Evolutionary conservation across 148 eudicot species (phyloP).

Genomic region (Camellia sinensis): DNA sequence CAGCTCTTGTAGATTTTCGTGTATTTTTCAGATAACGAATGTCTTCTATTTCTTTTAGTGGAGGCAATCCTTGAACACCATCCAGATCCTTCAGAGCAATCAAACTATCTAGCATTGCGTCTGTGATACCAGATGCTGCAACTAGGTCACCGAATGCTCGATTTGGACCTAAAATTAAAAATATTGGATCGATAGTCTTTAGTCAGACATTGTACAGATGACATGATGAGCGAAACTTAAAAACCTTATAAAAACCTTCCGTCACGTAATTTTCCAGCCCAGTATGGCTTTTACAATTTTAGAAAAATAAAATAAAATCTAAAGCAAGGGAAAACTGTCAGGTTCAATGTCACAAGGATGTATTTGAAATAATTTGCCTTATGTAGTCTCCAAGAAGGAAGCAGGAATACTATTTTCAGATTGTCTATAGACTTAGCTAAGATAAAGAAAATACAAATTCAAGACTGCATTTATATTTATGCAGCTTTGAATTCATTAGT

Average conservation of each 20-base stretch:
- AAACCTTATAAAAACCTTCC: neutral
- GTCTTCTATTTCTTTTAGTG: slow-evolving; percentile 76
- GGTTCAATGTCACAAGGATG: slow-evolving; percentile 5
- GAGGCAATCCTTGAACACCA: slow-evolving; percentile 76
- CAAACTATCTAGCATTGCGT: slow-evolving; percentile 88
- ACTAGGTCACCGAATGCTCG: slow-evolving; percentile 93
- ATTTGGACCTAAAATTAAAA: slow-evolving; percentile 63
- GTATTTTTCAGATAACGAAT: slow-evolving; percentile 59
- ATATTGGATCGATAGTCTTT: neutral
- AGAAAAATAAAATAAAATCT: neutral
- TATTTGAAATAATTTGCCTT: neutral
- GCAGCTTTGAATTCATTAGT: neutral
- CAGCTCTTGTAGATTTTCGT: slow-evolving; percentile 61
- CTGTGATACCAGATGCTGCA: slow-evolving; percentile 90
- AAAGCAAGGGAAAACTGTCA: neutral
- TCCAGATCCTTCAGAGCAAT: slow-evolving; percentile 79
- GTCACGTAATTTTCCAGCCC: neutral
- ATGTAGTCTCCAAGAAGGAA: neutral
- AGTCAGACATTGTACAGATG: neutral
- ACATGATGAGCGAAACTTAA: neutral
- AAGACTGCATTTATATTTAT: neutral
- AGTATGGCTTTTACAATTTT: neutral
- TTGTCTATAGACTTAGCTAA: neutral
- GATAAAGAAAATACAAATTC: neutral
- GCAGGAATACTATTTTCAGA: neutral